A percentile compares a stretch with the other conserved stretches of the same genome.
These are phyloP conservation scores for Coemansia sp. DNA, from an alignment of 192 early-diverging fungal genomes.

Conservation along the genomic window DNA sequence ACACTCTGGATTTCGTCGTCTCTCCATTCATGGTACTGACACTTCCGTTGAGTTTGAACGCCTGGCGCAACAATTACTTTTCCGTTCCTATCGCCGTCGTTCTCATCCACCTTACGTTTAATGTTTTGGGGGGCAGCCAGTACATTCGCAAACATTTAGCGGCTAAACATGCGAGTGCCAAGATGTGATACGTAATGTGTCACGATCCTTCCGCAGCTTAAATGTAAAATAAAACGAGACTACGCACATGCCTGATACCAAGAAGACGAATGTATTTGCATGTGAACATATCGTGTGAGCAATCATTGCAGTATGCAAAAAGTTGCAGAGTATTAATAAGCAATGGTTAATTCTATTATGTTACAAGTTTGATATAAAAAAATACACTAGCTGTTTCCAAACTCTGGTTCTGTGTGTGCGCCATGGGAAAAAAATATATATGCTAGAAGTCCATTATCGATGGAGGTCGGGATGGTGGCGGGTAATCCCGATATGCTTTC, in stretches of 20 bases:
- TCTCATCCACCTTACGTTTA: slow-evolving; percentile 42
- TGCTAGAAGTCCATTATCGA: slow-evolving; percentile 18
- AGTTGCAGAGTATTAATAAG: background rate
- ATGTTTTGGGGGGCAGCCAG: slow-evolving; percentile 23
- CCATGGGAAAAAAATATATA: background rate
- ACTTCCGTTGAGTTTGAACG: slow-evolving; percentile 56
- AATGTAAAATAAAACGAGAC: background rate
- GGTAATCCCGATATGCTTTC: slow-evolving; percentile 17
- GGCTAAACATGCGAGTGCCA: background rate
- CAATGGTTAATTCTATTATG: background rate
- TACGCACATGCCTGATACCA: background rate
- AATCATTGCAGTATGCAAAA: background rate
- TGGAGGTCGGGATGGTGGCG: slow-evolving; percentile 25
- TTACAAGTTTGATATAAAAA: background rate
- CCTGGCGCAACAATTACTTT: slow-evolving; percentile 70
- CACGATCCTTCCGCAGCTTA: background rate
- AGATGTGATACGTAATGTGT: background rate
- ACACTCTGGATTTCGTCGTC: slow-evolving; percentile 68
- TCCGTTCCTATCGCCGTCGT: slow-evolving; percentile 62
- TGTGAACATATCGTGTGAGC: slow-evolving; percentile 3
- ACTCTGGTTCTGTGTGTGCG: background rate
- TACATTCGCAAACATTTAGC: slow-evolving; percentile 5
- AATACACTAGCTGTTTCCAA: background rate
- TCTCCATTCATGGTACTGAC: slow-evolving; percentile 73
- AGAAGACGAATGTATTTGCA: background rate